Evolutionary conservation across 2,329 filamentous ascomycete species (phyloP).

Genomic region (Diplocarpon mali): DNA sequence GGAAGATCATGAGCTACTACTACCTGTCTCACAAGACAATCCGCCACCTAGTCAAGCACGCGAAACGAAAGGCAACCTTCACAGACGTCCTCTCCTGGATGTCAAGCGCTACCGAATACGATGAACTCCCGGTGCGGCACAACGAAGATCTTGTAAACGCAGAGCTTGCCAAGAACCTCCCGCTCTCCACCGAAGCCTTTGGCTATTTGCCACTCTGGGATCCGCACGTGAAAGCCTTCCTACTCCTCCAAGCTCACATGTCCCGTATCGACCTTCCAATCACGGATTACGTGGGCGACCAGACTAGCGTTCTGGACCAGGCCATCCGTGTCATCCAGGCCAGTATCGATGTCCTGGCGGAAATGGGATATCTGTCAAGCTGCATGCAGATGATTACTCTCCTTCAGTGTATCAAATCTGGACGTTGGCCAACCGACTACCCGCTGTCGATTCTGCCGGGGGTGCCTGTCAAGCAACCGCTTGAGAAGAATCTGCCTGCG

Average conservation of each 20-base stretch:
- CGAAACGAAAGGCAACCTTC: conserved; percentile 65
- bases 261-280: conserved; percentile 87
- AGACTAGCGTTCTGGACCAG: conserved; percentile 82
- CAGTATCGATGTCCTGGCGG: conserved; percentile 83
- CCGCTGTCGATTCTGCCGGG: conserved; percentile 72
- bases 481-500: conserved; percentile 22
- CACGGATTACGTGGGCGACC: conserved; percentile 92
- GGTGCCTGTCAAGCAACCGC: conserved; percentile 34
- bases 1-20: conserved; percentile 99
- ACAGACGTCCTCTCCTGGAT: conserved; percentile 84
- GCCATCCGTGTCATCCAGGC: conserved; percentile 95
- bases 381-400: conserved; percentile 73
- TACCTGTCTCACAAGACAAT: conserved; percentile 95
- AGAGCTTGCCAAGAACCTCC: conserved; percentile 73
- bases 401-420: conserved; percentile 85
- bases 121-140: conserved; percentile 93
- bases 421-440: conserved; percentile 77
- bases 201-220: conserved; percentile 88
- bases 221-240: conserved; percentile 91
- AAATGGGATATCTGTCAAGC: conserved; percentile 71
- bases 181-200: conserved; percentile 35
- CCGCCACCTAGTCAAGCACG: conserved; percentile 67
- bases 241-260: conserved; percentile 91
- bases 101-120: conserved; percentile 86
- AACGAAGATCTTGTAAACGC: conserved; percentile 97